Conservation (phyloP, 2,329 filamentous ascomycete species). For the Trichoderma cornu-damae region DNA sequence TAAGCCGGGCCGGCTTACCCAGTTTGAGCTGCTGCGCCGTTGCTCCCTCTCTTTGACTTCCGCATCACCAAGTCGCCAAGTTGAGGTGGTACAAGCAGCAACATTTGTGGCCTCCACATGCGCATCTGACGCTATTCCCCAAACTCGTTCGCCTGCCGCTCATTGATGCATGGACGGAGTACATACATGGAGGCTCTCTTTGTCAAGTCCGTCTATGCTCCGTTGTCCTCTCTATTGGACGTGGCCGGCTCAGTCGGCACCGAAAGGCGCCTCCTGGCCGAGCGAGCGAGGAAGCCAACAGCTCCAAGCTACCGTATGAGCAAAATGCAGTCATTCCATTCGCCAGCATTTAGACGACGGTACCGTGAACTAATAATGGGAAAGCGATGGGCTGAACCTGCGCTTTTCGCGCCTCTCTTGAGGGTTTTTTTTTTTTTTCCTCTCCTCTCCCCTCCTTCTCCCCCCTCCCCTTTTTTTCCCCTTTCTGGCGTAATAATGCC, state of each 20-base stretch:
- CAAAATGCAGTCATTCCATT: neutral
- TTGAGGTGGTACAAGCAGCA: no score
- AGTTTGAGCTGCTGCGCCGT: neutral
- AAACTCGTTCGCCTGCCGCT: neutral
- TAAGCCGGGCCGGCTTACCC: neutral
- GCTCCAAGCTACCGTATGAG: neutral
- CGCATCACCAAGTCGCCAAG: neutral
- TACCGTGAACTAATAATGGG: neutral
- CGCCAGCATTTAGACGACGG: neutral
- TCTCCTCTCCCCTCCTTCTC: no score
- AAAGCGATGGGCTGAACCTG: neutral
- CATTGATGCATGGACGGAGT: constrained; percentile 5
- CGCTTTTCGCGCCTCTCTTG: constrained; percentile 8
- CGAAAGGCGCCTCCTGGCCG: neutral
- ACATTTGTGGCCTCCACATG: neutral
- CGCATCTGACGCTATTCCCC: constrained; percentile 4
- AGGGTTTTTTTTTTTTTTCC: neutral
- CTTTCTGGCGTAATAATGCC: neutral
- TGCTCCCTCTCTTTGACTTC: neutral
- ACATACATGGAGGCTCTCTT: neutral
- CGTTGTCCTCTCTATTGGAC: constrained; percentile 1
- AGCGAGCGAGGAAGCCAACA: neutral
- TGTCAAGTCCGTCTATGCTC: neutral
- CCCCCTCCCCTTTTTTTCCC: no score
- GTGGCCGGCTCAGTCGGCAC: constrained; percentile 6